Evolutionary conservation across 176 grass and related monocot genomes (phyloP).

Genomic region (Triticum monococcum): DNA sequence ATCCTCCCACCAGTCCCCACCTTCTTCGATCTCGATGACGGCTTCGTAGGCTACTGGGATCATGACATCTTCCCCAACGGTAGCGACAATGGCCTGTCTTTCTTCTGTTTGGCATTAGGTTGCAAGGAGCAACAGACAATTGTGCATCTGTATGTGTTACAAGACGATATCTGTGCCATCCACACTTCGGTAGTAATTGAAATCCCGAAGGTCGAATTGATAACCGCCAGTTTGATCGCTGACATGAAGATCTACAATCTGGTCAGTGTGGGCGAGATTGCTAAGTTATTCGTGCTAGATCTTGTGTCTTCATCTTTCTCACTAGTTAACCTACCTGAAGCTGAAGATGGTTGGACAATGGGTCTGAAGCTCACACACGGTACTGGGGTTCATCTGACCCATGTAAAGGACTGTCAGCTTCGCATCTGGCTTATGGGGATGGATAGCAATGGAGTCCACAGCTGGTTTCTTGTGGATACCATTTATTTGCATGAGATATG

Average conservation of each 20-base stretch:
- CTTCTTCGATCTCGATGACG: not conserved
- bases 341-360: too few relatives aligned
- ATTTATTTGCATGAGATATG: not conserved
- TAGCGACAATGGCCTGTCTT: not conserved
- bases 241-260: not conserved
- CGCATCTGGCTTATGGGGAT: not conserved
- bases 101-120: not conserved
- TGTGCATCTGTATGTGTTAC: not conserved
- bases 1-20: not conserved
- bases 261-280: not conserved
- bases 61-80: not conserved
- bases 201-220: not conserved
- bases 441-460: not conserved
- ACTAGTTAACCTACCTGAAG: not conserved
- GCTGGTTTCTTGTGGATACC: constrained; percentile 2
- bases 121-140: not conserved
- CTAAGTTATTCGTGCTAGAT: constrained; percentile 12
- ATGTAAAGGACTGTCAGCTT: not conserved
- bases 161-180: not conserved
- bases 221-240: not conserved
- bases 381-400: not conserved
- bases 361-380: not conserved
- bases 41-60: not conserved
- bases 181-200: not conserved
- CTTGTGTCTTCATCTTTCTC: constrained; percentile 4